phyloP scores from a whole-genome alignment of 1,284 basidiomycete genomes.

The Butyriboletus appendiculatus region DNA sequence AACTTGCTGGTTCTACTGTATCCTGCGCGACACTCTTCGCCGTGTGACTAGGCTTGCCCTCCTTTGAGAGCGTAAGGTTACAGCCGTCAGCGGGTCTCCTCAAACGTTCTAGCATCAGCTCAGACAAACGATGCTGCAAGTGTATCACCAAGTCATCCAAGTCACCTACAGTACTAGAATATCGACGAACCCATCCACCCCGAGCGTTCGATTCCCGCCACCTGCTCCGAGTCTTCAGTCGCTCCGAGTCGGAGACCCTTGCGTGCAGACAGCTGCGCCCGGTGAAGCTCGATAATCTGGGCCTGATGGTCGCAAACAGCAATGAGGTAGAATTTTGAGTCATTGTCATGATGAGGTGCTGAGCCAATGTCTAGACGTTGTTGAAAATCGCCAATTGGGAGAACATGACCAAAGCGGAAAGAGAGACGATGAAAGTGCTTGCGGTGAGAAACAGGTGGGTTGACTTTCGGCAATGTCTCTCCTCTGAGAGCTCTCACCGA shows the following conservation, averaged over 20 bases:
- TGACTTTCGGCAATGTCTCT: too few relatives aligned
- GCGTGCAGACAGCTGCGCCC: conserved; percentile 18
- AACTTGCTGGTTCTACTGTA: too few relatives aligned
- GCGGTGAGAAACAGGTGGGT: conserved; percentile 51
- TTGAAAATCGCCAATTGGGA: conserved; percentile 58
- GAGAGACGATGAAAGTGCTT: conserved; percentile 47
- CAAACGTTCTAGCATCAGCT: neutral
- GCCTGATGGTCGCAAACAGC: conserved; percentile 57
- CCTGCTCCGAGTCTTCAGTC: conserved; percentile 7
- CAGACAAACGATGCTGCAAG: neutral
- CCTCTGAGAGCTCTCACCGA: too few relatives aligned
- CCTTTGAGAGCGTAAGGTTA: too few relatives aligned
- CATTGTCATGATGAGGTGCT: neutral
- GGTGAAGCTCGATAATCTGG: conserved; percentile 50
- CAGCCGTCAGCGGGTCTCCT: too few relatives aligned
- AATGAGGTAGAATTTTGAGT: conserved; percentile 45
- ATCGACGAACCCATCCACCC: neutral
- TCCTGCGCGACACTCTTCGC: too few relatives aligned
- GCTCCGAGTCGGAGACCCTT: conserved; percentile 8
- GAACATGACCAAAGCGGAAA: conserved; percentile 50
- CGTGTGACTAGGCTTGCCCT: too few relatives aligned
- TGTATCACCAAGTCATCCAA: neutral
- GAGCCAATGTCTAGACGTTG: conserved; percentile 40
- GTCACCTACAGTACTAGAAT: neutral
- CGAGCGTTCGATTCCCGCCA: conserved; percentile 7